Base-by-base conservation (phyloP, 257 asterid genomes). In the Galeopsis tetrahit region DNA sequence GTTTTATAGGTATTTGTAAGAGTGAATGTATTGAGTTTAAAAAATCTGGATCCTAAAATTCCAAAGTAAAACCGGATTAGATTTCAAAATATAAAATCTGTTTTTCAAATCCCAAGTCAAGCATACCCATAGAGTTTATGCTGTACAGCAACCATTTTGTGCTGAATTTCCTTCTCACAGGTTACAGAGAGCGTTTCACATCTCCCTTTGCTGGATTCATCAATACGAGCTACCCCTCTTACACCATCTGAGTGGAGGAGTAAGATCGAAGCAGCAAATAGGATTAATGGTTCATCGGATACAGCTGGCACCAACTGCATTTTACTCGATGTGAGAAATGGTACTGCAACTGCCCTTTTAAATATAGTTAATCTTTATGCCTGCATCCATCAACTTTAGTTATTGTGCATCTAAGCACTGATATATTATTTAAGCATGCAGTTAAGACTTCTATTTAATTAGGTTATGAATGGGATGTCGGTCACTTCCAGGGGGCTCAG, bases 381-480 rank as follows among this genome's bases (percentile, higher is more conserved):
- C 42, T 77, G 32, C 51, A 32, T 60, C 52, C 28, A 57, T 72
- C 68, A 17, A 31, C 66, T 51, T 67, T 42, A 38, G 44, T 44
- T 71, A 10, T 42, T 48, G 7, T 39, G 17, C 61, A 31, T 68
- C 43, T 58, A 5, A 36, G 11, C 14, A 13, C 21, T 58, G 6
- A 9, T 11, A 15, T 35, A 48, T 64, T 3, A 21, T 43, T 43
- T 44, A 4, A 60, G 66, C 71, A 70, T 65, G 52, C 53, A 39
- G 57, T 72, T 51, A 51, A 71, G 40, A 69, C 63, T 35, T 68
- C 53, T 40, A 65, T 75, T 63, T 68, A 28, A 73, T 52, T 71
- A 91, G 99, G 99, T 81, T 94, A 94, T 79, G 99, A 94, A 82
- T 94, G 99, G 99, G 99, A 94, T 64, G 83, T 94, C 61, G 99